Evolutionary conservation across 2,329 filamentous ascomycete species (phyloP).

Genomic region (Calonectria naviculata): DNA sequence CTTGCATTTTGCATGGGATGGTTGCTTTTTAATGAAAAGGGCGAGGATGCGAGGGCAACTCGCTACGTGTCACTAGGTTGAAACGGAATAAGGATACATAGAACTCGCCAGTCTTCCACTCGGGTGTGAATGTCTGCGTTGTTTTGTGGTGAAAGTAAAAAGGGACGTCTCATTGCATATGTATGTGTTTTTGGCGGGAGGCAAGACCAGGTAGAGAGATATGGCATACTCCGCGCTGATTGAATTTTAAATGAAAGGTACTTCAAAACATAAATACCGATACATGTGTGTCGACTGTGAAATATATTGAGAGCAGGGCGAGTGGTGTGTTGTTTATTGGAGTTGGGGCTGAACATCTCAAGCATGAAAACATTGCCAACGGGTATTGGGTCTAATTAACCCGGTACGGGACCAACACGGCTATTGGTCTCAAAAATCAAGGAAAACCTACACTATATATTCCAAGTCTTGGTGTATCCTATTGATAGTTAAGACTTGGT

Average conservation of each 20-base stretch:
- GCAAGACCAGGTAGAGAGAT: constrained; percentile 1
- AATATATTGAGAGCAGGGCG: neutral
- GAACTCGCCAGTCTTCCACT: constrained; percentile 38
- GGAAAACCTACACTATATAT: too few species aligned
- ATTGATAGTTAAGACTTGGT: too few species aligned
- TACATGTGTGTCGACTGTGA: neutral
- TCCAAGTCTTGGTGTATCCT: too few species aligned
- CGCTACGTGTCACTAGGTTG: constrained; percentile 47
- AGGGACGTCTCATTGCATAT: constrained; percentile 28
- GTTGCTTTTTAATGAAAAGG: constrained; percentile 48
- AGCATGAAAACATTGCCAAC: too few species aligned
- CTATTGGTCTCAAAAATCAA: too few species aligned
- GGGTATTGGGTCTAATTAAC: too few species aligned
- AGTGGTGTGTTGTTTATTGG: neutral
- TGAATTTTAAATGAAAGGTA: constrained; percentile 14
- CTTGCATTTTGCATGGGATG: constrained; percentile 49
- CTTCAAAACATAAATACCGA: neutral
- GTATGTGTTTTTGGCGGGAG: constrained; percentile 6
- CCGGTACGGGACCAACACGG: too few species aligned
- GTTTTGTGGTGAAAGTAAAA: constrained; percentile 25
- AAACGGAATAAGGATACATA: constrained; percentile 46
- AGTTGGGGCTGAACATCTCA: neutral
- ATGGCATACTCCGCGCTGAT: constrained; percentile 8
- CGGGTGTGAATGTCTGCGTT: constrained; percentile 18
- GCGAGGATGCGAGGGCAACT: constrained; percentile 47